Percentiles rank a stretch among this genome's conserved stretches.
Conservation (phyloP, 2,329 filamentous ascomycete genomes). For the Talaromyces marneffei region DNA sequence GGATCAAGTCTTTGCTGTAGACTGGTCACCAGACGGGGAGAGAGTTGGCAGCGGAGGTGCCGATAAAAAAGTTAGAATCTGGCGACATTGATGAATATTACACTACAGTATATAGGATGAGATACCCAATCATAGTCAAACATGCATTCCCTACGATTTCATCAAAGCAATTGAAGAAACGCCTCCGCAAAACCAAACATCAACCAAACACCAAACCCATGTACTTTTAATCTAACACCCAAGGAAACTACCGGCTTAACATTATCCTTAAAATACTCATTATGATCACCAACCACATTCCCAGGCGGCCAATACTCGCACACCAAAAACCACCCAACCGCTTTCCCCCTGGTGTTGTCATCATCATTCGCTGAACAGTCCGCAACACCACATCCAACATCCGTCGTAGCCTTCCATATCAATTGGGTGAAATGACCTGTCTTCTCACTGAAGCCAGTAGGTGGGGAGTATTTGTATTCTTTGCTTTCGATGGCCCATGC, state of each 20-base stretch:
- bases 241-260: conserved; percentile 18
- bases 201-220: neutral
- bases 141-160: neutral
- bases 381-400: conserved; percentile 55
- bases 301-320: conserved; percentile 66
- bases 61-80: conserved; percentile 69
- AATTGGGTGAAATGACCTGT: conserved; percentile 76
- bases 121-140: conserved; percentile 4
- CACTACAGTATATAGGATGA: neutral
- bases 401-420: conserved; percentile 59
- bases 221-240: neutral
- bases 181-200: neutral
- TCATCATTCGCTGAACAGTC: conserved; percentile 25
- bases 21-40: conserved; percentile 89
- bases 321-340: conserved; percentile 58
- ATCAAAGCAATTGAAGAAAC: neutral
- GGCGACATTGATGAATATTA: conserved; percentile 50
- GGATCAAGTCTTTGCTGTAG: conserved; percentile 89
- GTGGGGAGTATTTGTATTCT: conserved; percentile 54
- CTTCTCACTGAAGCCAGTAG: conserved; percentile 50
- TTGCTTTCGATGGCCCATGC: conserved; percentile 60
- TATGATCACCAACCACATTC: conserved; percentile 47
- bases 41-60: conserved; percentile 87
- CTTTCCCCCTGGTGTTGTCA: conserved; percentile 16
- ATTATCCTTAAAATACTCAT: conserved; percentile 29